Base-by-base conservation (phyloP, 140 eudicot species). In the Stevia rebaudiana region DNA sequence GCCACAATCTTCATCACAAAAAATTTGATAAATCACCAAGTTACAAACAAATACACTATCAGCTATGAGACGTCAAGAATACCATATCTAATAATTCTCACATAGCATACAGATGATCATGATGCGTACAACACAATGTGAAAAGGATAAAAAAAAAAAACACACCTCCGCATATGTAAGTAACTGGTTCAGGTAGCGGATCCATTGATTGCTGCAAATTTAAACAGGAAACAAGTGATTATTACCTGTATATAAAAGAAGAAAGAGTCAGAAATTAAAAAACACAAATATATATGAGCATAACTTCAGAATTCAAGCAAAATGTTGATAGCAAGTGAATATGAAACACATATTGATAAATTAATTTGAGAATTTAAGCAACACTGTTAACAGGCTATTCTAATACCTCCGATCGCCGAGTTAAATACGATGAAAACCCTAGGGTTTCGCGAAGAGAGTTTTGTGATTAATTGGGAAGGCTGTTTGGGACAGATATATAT, bases 151-250 rank as follows among this genome's bases (percentile, higher is more conserved):
- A 17, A 21, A 5, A 37, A 60, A 2, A 63, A 73, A 12, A 55
- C 71, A 4, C 12, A 81, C 90, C 91, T 71, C 95, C 95, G 48
- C 95, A 87, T 54, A 87, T 84, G 78, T 84, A 87, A 60, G 81
- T 79, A 17, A 87, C 95, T 6, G 94, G 89, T 50, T 87, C 95
- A 0, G 89, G 86, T 43, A 71, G 87, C 19, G 84, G 84, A 74
- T 86, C 95, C 95, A 86, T 86, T 25, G 55, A 30, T 63, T 52
- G 37, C 68, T 66, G 56, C 39, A 46, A 50, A 44, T 19, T 56
- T 23, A n/a, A 4, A 37, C 5, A 50, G 13, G 22, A 12, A 55
- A 35, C 33, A 39, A 24, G 18, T 0, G 30, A 56, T 56, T 46
- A 57, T 16, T n/a, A n/a, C n/a, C n/a, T n/a, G n/a, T n/a, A n/a